Base-by-base conservation (phyloP, 73 alveolate genomes). In the Paraurostyla sp. region DNA sequence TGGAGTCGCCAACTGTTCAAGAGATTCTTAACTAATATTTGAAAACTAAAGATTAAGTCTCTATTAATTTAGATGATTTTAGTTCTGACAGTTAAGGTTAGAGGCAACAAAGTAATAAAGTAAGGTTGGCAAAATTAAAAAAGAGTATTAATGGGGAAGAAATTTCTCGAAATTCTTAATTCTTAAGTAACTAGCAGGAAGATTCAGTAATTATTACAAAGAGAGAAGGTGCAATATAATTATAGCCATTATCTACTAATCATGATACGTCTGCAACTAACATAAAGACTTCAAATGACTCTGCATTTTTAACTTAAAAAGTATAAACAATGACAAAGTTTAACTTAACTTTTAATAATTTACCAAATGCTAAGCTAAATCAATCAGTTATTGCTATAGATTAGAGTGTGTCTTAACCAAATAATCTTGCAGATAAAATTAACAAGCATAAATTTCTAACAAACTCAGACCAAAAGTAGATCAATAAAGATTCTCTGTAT, bases 1-100 rank as follows among this genome's bases (percentile, higher is more conserved):
- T 75, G n/a, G 87, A 75, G 32, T 29, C 56, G 33, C 87, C 87
- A 9, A 46, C 75, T 23, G 87, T 75, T 7, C 33, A 43, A 4
- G 69, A 75, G 32, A 75, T 75, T 6, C 36, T 75, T 22, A 4
- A n/a, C 23, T 29, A 25, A 6, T 60, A 60, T 60, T 11, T 60
- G 6, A 60, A 60, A 29, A 60, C 7, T 7, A 60, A 33, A 60
- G 23, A 60, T 9, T 50, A 45, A 6, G 78, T 60, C 13, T 29
- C 22, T 60, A 27, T 60, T 13, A 29, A 60, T 27, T 60, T 60
- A 32, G 69, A 52, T 13, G 35, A 6, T 52, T n/a, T 52, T n/a
- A 52, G 33, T 20, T 35, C 13, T 35, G 9, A 9, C 71, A 18
- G 71, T 54, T 13, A 23, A 54, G n/a, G n/a, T n/a, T n/a, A n/a